These are phyloP conservation scores for Mycotypha africana DNA, from an alignment of 371 early-diverging fungal genomes.

Conservation along the genomic window DNA sequence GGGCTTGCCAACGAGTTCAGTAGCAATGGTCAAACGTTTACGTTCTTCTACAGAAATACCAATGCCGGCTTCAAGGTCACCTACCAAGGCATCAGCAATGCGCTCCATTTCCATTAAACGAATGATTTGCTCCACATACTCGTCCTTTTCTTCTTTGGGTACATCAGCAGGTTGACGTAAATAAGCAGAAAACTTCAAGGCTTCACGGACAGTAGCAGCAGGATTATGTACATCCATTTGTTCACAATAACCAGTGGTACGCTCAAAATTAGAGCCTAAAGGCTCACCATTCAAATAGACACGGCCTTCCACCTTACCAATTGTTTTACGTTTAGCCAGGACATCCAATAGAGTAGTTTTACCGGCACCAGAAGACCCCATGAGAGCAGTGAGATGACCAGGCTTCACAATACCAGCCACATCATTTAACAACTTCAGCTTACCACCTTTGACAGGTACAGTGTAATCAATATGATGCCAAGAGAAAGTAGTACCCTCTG, in stretches of 20 bases:
- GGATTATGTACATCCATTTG: constrained; percentile 80
- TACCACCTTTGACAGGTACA: constrained; percentile 54
- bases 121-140: constrained; percentile 68
- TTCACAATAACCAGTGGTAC: constrained; percentile 76
- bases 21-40: constrained; percentile 62
- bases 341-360: constrained; percentile 89
- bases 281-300: constrained; percentile 62
- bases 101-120: constrained; percentile 59
- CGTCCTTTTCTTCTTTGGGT: constrained; percentile 57
- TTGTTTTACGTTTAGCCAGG: constrained; percentile 73
- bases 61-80: constrained; percentile 52
- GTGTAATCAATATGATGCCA: constrained; percentile 57
- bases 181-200: constrained; percentile 66
- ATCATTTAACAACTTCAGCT: constrained; percentile 46
- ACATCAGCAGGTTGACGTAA: constrained; percentile 62
- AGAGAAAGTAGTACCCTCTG: constrained; percentile 48
- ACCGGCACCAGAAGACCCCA: constrained; percentile 88
- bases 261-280: constrained; percentile 56
- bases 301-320: constrained; percentile 69
- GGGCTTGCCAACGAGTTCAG: constrained; percentile 75
- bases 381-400: constrained; percentile 69
- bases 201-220: constrained; percentile 60
- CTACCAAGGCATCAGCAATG: constrained; percentile 56
- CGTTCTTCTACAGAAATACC: constrained; percentile 65
- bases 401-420: constrained; percentile 54